phyloP scores from a whole-genome alignment of 306 rosid genomes.

The Prunus fruticosa region DNA sequence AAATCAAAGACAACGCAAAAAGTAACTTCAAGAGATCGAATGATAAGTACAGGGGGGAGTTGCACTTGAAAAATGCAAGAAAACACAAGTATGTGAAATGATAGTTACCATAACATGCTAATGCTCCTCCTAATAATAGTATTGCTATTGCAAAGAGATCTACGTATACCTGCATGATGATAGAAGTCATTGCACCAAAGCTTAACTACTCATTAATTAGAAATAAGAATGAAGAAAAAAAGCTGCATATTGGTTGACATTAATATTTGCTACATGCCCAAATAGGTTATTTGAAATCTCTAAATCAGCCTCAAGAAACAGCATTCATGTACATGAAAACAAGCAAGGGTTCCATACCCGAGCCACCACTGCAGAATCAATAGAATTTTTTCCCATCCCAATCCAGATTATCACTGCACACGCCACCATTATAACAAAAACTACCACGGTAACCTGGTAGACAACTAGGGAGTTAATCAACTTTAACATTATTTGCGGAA shows the following conservation, averaged over 20 bases:
- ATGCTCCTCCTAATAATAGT: slow-evolving; percentile 74
- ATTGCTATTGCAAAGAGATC: slow-evolving; percentile 59
- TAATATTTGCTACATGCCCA: neutral
- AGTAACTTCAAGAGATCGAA: neutral
- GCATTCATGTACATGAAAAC: slow-evolving; percentile 8
- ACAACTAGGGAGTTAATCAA: slow-evolving; percentile 25
- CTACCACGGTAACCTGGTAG: slow-evolving; percentile 62
- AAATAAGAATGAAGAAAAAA: neutral
- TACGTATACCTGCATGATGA: slow-evolving; percentile 74
- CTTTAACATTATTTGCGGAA: neutral
- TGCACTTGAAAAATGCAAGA: neutral
- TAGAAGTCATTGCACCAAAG: slow-evolving; percentile 25
- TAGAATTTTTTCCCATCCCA: slow-evolving; percentile 59
- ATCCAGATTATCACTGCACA: slow-evolving; percentile 86
- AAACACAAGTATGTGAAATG: slow-evolving; percentile 23
- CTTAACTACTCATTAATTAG: neutral
- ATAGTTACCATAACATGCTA: slow-evolving; percentile 70
- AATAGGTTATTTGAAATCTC: neutral
- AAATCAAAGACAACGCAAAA: neutral
- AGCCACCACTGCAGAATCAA: slow-evolving; percentile 68
- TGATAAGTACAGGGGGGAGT: neutral
- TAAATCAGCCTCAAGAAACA: neutral
- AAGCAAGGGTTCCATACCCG: slow-evolving; percentile 50
- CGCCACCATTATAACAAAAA: slow-evolving; percentile 50
- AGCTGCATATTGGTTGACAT: neutral